Evolutionary conservation across 257 asterid genomes (phyloP), one percentile per base, ranked within the genome.

Genomic region (Jaltomata sinuosa): DNA sequence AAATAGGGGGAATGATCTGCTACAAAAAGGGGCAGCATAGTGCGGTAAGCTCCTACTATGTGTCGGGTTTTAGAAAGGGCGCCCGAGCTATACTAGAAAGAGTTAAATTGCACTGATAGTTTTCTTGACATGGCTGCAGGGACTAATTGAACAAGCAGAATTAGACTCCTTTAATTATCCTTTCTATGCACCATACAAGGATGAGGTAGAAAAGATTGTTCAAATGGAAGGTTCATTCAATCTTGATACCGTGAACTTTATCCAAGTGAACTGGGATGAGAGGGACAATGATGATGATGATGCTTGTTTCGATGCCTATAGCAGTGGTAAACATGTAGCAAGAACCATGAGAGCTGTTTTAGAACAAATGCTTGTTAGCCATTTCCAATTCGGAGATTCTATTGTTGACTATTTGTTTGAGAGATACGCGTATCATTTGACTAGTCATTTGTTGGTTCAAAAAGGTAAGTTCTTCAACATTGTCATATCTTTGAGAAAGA

Each of bases 71-170:
- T 7, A 1, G 1, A 11, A 42, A 42, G 47, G 11, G 47, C n/a
- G n/a, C n/a, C 10, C 42, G 11, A 42, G 10, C 47, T 42, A 42
- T 32, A 32, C 47, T 8, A 7, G 11, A 42, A 42, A 42, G 47
- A 42, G 47, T 6, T 42, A 42, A 62, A 62, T 61, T 27, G 4
- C 36, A 62, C 40, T 62, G 1, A 14, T 27, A 62, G 69, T 27
- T 45, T 57, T 57, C 67, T n/a, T 57, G 32, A 57, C 15, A 22
- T 22, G 0, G 32, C 32, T 27, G 16, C 81, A 85, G 88, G 88
- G 90, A 16, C 65, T 49, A 2, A 52, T 87, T 14, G 77, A 83
- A 84, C n/a, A 16, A 59, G 84, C 62, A 12, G 86, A 87, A 54
- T 11, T 87, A 32, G 50, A 45, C 50, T 45, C 11, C 14, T 47